Evolutionary conservation across 2,329 filamentous ascomycete genomes (phyloP), one percentile per base, ranked within the genome.

Genomic region (Penicillium sp.): DNA sequence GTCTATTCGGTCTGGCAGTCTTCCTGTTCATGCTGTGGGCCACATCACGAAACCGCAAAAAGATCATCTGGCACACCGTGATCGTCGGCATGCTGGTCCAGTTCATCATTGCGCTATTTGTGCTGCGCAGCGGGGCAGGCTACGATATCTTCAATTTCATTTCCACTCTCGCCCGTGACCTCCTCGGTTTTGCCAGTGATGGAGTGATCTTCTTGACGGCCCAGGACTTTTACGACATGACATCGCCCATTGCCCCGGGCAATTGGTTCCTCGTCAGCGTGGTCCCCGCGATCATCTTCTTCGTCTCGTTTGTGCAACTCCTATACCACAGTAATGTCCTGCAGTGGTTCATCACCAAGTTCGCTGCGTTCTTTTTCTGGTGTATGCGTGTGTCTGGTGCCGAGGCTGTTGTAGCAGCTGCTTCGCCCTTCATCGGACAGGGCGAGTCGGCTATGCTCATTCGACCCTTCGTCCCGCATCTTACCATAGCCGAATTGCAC

Each of bases 401-500:
- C 40, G 91, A 95, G 71, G 89, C 91, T n/a, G 87, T 95, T 43
- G 91, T 95, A 50, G 91, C 91, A 29, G 88, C 91, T 29, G 90
- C 91, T 8, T 95, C 90, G 0, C 91, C 91, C 7, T 95, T 95
- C 72, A 93, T 95, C 64, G 91, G 91, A 7, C 90, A 95, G 75
- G 90, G 91, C 65, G 91, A 95, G 77, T 93, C 88, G 23, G 89
- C 89, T 52, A 95, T 95, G 87, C 75, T 96, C 64, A 89, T 96
- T 70, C 84, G 84, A 47, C 89, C 89, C 0, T 95, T 95, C 68
- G 83, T 95, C 41, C 77, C 88, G 9, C 85, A 93, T 69, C 81
- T 95, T 64, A 96, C 91, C 54, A 79, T 84, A 65, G 89, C 89
- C 57, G 91, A 96, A 72, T 75, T 95, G 50, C 91, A 95, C 71